Base-by-base conservation (phyloP, 225 moss, liverwort and hornwort species). In the Takakia lepidozioides region DNA sequence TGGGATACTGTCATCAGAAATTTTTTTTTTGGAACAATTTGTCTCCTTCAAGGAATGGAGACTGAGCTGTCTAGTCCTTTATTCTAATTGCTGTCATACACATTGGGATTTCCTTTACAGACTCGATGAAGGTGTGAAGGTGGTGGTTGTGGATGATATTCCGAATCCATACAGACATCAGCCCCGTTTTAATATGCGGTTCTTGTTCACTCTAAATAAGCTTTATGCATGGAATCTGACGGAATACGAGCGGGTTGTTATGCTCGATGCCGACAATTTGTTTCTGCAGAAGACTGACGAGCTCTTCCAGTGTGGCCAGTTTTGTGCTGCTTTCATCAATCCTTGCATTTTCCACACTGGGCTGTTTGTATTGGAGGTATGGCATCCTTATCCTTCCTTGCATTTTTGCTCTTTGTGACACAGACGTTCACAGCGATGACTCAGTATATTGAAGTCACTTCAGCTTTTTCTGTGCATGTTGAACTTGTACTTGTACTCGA, bases 201-300 rank as follows among this genome's bases (percentile, higher is more conserved):
- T 81, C 37, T 67, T 61, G 27, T 75, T 70, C 52, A 66, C 75
- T 0, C 53, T 81, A 22, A 81, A 84, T 54, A 88, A 88, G 61
- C 70, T 84, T 3, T 84, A 88, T 39, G 84, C 84, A 18, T 88
- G 88, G 88, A 75, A 53, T 23, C 6, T 88, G 57, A 73, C 22
- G 0, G 81, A 84, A 7, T 88, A 88, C 30, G 75, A 84, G 59
- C 66, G 84, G 19, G 66, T 88, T 6, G 47, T 88, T 3, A 88
- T 88, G 88, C 67, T 88, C 11, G 88, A 88, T 58, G 88, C 55
- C 19, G 81, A 88, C 67, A 88, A 88, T 43, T 41, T 88, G n/a
- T 84, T 88, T 49, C 55, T 88, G 23, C 75, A 81, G 23, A 70
- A 64, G 17, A 56, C 88, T 9, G 71, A 88, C 20, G 88, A 88